These are phyloP conservation scores for Monosporascus sp. DNA, from an alignment of 2,329 filamentous ascomycete species.

Conservation along the genomic window DNA sequence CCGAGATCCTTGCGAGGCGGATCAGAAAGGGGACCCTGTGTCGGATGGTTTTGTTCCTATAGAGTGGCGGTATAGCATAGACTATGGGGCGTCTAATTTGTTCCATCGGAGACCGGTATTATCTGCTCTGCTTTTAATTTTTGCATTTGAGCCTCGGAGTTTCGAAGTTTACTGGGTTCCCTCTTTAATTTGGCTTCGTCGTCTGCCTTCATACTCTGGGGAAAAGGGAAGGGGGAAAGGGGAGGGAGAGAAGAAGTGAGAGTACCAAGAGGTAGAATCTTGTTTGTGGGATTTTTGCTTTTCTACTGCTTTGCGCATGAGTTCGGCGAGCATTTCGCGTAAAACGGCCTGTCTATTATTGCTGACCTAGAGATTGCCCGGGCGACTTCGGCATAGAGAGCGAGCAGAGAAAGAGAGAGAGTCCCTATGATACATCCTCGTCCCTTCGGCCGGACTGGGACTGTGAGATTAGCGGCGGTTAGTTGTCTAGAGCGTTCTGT, in stretches of 20 bases:
- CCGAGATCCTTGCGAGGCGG: background rate
- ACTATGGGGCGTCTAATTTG: background rate
- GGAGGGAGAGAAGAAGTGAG: background rate
- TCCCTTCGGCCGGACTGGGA: too few relatives aligned
- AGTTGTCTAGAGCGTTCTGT: too few relatives aligned
- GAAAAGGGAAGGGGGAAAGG: background rate
- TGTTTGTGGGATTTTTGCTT: too few relatives aligned
- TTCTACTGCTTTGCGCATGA: too few relatives aligned
- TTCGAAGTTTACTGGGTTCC: background rate
- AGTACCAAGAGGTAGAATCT: too few relatives aligned
- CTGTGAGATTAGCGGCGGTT: too few relatives aligned
- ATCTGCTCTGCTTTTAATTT: background rate
- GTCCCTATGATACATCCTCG: too few relatives aligned
- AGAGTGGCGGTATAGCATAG: background rate
- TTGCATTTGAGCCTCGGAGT: background rate
- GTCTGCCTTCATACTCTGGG: background rate
- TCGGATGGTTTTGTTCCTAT: background rate
- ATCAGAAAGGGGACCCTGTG: background rate
- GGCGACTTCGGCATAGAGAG: too few relatives aligned
- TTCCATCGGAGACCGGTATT: background rate
- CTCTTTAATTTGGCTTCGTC: background rate
- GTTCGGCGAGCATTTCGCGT: too few relatives aligned
- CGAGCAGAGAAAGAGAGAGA: too few relatives aligned
- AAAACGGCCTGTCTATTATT: too few relatives aligned
- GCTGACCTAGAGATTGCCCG: too few relatives aligned